These are phyloP conservation scores for Metschnikowia amazonensis DNA, from an alignment of 805 yeast species.

Conservation along the genomic window DNA sequence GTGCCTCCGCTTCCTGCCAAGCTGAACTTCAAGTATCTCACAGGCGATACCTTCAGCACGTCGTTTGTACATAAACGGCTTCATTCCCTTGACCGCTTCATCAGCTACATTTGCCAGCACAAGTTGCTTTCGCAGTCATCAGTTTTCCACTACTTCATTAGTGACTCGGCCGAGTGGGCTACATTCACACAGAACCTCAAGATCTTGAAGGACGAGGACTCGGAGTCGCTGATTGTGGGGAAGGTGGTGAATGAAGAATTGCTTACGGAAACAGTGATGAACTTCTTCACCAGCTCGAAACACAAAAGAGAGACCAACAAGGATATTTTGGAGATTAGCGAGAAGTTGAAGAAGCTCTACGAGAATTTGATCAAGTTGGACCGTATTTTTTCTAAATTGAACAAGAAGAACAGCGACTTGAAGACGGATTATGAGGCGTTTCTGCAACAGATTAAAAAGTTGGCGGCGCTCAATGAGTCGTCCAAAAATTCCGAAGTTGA, in stretches of 20 bases:
- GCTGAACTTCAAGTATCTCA: constrained; percentile 83
- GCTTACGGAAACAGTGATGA: constrained; percentile 87
- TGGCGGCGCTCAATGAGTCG: constrained; percentile 51
- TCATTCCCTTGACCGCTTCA: constrained; percentile 71
- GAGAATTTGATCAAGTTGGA: constrained; percentile 80
- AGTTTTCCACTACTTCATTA: constrained; percentile 62
- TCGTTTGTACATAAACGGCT: constrained; percentile 84
- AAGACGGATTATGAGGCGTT: constrained; percentile 71
- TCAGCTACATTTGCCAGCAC: constrained; percentile 70
- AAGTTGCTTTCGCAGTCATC: constrained; percentile 67
- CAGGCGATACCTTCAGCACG: constrained; percentile 86
- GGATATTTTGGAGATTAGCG: constrained; percentile 57
- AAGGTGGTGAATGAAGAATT: constrained; percentile 61
- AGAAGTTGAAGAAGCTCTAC: constrained; percentile 76
- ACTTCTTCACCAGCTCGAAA: constrained; percentile 75
- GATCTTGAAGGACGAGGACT: constrained; percentile 20
- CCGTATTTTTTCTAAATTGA: constrained; percentile 66
- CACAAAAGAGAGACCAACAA: constrained; percentile 74
- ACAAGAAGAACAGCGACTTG: constrained; percentile 68
- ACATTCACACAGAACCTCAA: constrained; percentile 59
- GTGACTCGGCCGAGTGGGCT: constrained; percentile 70
- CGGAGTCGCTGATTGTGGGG: constrained; percentile 27
- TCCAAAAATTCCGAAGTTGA: neutral
- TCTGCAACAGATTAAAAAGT: constrained; percentile 61
- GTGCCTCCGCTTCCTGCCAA: constrained; percentile 95